Conservation (phyloP, 306 rosid species). For the Rosa multiflora region DNA sequence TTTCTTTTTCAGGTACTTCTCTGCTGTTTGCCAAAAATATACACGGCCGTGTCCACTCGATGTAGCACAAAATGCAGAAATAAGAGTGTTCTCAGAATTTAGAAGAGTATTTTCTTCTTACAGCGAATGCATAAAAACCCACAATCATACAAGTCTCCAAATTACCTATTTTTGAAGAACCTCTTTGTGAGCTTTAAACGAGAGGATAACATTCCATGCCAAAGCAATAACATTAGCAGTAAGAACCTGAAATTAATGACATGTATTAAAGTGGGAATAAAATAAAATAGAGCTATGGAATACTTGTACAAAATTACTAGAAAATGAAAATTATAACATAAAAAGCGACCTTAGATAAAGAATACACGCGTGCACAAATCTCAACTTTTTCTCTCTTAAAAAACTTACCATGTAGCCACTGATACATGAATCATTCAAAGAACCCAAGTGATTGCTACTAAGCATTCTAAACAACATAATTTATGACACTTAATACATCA, state of each 20-base stretch:
- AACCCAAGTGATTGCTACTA: not conserved
- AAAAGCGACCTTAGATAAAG: not conserved
- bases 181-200: conserved; percentile 88
- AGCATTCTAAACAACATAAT: not conserved
- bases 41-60: not conserved
- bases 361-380: not conserved
- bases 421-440: not conserved
- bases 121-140: not conserved
- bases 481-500: not conserved
- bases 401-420: no score
- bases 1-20: not conserved
- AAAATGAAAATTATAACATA: not conserved
- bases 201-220: conserved; percentile 93
- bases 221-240: conserved; percentile 81
- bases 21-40: not conserved
- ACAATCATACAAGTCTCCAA: not conserved
- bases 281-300: no score
- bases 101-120: not conserved
- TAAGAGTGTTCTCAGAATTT: not conserved
- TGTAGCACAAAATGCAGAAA: not conserved
- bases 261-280: not conserved
- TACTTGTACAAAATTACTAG: not conserved
- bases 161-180: conserved; percentile 60
- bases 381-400: no score
- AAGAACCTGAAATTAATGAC: conserved; percentile 68